Base-by-base conservation (phyloP, 345 rosid species). In the Cardamine resedifolia region DNA sequence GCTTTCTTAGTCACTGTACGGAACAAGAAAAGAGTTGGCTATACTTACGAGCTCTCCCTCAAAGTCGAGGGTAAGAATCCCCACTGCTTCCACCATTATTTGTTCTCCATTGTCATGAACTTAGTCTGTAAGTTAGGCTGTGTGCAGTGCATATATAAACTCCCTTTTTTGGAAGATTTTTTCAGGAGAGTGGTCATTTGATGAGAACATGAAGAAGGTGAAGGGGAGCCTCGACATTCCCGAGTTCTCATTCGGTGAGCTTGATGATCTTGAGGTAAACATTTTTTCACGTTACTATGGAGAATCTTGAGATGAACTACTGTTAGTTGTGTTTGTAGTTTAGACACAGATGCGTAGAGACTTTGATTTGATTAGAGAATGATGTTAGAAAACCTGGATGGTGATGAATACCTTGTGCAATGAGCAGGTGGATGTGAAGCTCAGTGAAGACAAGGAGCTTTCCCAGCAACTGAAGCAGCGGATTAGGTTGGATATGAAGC, bases 171-270 rank as follows among this genome's bases (percentile, higher is more conserved):
- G 8, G 70, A n/a, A 6, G 14, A 26, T 16, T 52, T 19, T n/a
- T 47, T 67, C 66, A 94, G 98, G 98, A 1, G 97, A 94, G 61
- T 94, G 98, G 98, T 79, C 73, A 24, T 73, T 82, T 49, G 69
- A 77, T 75, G 98, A 88, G 75, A 90, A 89, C 73, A 79, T 30
- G 41, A 86, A 81, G 84, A 73, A 4, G 31, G 82, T 87, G 14
- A 88, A 85, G 59, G 92, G 96, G 38, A 80, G 82, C 64, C 79
- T 94, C 18, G 90, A 91, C 72, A 77, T 94, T 52, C 81, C 88
- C 1, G 98, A 94, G 80, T 91, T 94, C 74, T 94, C 98, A 5
- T 89, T 81, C 18, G 98, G 97, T 4, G 98, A 94, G 81, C 91
- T 91, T 33, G 92, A 89, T 77, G 98, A 91, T 68, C 84, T 94